Evolutionary conservation across 306 rosid species (phyloP).

Genomic region (Chamaecrista fasciculata): DNA sequence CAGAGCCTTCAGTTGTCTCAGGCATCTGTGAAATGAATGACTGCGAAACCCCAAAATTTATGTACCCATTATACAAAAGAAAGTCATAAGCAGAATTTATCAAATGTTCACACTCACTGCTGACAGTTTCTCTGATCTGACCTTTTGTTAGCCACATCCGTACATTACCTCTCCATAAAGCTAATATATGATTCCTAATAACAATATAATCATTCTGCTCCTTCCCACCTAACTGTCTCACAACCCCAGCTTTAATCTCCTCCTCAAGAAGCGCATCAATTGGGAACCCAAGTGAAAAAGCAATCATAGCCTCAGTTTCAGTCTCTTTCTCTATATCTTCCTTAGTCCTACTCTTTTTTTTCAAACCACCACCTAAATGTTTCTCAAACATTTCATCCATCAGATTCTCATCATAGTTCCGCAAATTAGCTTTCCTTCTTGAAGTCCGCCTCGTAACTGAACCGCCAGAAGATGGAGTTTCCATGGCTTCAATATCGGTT

Average conservation of each 20-base stretch:
- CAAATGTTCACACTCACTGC: conserved; percentile 67
- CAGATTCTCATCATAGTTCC: conserved; percentile 72
- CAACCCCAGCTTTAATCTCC: conserved; percentile 81
- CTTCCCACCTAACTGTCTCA: conserved; percentile 71
- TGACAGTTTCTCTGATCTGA: conserved; percentile 76
- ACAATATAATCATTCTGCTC: conserved; percentile 94
- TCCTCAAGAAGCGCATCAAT: conserved; percentile 79
- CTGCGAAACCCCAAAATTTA: conserved; percentile 84
- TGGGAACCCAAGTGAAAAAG: conserved; percentile 78
- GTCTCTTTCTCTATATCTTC: conserved; percentile 88
- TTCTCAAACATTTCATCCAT: conserved; percentile 77
- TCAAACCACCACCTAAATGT: conserved; percentile 58
- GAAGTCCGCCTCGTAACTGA: conserved; percentile 53
- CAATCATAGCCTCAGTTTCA: conserved; percentile 91
- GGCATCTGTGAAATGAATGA: conserved; percentile 56
- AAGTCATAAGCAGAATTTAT: conserved; percentile 76
- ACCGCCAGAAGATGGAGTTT: conserved; percentile 42
- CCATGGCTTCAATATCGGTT: conserved; percentile 44
- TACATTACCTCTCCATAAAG: conserved; percentile 85
- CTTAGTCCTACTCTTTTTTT: conserved; percentile 53
- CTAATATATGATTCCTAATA: conserved; percentile 85
- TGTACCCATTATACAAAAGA: conserved; percentile 73
- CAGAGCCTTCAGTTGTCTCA: conserved; percentile 70
- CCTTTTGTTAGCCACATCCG: conserved; percentile 73
- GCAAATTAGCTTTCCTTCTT: conserved; percentile 59